Conservation (phyloP, 257 asterid species). For the Coffea canephora region DNA sequence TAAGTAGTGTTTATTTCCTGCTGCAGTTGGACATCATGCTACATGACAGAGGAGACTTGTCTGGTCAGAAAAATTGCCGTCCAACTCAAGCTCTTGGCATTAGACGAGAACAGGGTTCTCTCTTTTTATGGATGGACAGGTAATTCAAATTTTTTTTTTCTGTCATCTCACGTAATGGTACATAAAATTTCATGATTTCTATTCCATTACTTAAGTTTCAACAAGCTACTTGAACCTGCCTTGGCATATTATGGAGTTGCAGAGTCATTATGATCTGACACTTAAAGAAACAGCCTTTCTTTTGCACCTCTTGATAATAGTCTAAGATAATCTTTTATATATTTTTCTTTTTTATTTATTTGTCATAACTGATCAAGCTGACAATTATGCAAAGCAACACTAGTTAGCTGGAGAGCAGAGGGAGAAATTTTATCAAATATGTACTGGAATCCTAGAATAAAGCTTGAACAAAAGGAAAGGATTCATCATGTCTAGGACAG, state of each 20-base stretch:
- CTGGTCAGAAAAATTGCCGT: constrained; percentile 42
- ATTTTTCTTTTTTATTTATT: background rate
- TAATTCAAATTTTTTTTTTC: constrained; percentile 7
- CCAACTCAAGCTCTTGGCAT: constrained; percentile 32
- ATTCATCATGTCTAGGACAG: too few species aligned
- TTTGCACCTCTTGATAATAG: background rate
- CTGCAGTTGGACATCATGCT: constrained; percentile 36
- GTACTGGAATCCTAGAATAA: background rate
- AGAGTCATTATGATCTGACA: background rate
- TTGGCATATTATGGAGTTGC: background rate
- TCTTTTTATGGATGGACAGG: constrained; percentile 40
- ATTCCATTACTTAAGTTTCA: background rate
- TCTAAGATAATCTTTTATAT: background rate
- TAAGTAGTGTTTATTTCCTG: background rate
- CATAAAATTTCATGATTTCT: background rate
- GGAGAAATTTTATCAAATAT: background rate
- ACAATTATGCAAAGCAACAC: background rate
- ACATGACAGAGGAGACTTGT: constrained; percentile 40
- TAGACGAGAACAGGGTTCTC: constrained; percentile 30
- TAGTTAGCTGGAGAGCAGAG: background rate
- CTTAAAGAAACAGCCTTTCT: background rate
- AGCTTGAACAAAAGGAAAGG: background rate
- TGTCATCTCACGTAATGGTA: too few species aligned
- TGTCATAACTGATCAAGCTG: background rate
- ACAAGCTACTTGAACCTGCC: background rate